phyloP scores from a whole-genome alignment of 2,329 filamentous ascomycete genomes.

The Fusarium sp. region DNA sequence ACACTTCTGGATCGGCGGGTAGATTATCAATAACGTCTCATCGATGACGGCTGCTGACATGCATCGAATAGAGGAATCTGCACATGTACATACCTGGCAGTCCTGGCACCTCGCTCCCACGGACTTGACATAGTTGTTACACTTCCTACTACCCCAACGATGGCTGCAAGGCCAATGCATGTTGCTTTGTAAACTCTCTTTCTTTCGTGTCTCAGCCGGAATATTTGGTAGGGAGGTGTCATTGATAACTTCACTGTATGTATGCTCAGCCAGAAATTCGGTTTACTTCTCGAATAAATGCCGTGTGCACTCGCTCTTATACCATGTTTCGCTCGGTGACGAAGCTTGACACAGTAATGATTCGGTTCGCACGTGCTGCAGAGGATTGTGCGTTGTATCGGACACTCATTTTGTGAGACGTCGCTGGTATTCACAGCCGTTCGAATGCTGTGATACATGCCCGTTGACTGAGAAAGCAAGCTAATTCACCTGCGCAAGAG shows the following conservation, averaged over 20 bases:
- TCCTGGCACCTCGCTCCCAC: conserved; percentile 32
- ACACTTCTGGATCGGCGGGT: conserved; percentile 18
- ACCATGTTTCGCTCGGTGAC: conserved; percentile 10
- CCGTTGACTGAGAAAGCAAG: background rate
- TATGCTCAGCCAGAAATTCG: conserved; percentile 8
- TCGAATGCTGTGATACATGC: conserved; percentile 32
- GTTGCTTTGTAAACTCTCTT: background rate
- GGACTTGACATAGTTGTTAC: conserved; percentile 31
- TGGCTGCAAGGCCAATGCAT: conserved; percentile 41
- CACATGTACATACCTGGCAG: conserved; percentile 32
- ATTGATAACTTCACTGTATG: background rate
- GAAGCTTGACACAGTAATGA: conserved; percentile 16
- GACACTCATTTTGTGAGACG: conserved; percentile 29
- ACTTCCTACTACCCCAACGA: conserved; percentile 34
- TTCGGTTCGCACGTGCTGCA: conserved; percentile 29
- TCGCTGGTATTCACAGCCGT: conserved; percentile 11
- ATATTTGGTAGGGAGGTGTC: background rate
- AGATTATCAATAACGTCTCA: conserved; percentile 24
- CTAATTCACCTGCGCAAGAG: background rate
- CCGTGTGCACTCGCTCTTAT: conserved; percentile 31
- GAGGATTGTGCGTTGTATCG: conserved; percentile 17
- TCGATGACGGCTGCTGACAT: conserved; percentile 13
- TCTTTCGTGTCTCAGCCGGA: background rate
- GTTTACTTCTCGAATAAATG: background rate
- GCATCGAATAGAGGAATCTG: background rate